Evolutionary conservation across 257 asterid genomes (phyloP), one percentile per base, ranked within the genome.

Genomic region (Mitragyna speciosa): DNA sequence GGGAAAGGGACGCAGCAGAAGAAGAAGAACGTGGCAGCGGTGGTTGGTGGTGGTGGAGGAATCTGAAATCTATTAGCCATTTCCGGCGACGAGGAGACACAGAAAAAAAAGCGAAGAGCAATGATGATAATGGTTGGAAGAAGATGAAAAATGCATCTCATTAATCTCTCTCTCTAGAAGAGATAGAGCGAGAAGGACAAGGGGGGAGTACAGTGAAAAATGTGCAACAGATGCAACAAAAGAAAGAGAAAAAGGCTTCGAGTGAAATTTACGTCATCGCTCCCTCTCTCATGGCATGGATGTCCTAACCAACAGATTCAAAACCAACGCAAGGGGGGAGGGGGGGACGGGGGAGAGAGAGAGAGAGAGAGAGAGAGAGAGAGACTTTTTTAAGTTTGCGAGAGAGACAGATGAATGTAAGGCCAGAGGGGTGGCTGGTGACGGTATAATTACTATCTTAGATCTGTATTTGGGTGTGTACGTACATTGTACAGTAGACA

Each of bases 221-320:
- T 39, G 36, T 31, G 70, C n/a, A 4, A 67, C 6, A 28, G 17
- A 39, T 43, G 41, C 22, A 47, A 1, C 5, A 26, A 28, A 6
- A 43, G 61, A 72, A 48, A n/a, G n/a, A n/a, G n/a, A n/a, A n/a
- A n/a, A 36, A 36, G 39, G 63, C 76, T 72, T 72, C 52, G 48
- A 28, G 76, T 72, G 63, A 72, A 72, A 72, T 48, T 72, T 72
- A 72, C 76, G 76, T 72, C 76, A 72, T 45, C 48, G 0, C 48
- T 45, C 48, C 7, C 48, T 45, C 7, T 9, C 48, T 45, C 48
- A 5, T 9, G 11, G 7, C 48, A 5, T 9, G 11, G 7, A 45
- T 45, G 10, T 45, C 48, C 48, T 9, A 45, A 45, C 48, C 48
- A 45, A 45, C 48, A 5, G 11, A 6, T 45, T 36, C 39, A 36